Conservation (phyloP, 176 grass and related monocot genomes). For the Pharus latifolius region DNA sequence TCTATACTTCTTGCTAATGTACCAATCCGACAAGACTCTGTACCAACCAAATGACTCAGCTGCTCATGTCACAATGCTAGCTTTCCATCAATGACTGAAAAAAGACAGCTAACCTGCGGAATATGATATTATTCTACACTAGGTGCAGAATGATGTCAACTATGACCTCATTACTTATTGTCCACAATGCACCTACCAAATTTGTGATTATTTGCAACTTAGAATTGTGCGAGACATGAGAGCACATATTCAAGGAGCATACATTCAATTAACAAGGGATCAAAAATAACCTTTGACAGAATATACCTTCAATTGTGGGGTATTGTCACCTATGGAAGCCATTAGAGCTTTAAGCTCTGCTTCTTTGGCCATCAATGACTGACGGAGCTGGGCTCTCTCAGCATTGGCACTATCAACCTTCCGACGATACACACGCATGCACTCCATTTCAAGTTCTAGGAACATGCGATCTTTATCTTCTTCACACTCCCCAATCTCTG, state of each 20-base stretch:
- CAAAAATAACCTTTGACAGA: not conserved
- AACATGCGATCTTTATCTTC: constrained; percentile 88
- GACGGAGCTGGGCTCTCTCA: constrained; percentile 54
- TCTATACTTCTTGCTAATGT: not conserved
- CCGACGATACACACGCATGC: constrained; percentile 71
- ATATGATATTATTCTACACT: constrained; percentile 21
- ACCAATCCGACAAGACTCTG: constrained; percentile 14
- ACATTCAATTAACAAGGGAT: not conserved
- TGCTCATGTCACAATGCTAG: not conserved
- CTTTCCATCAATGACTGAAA: constrained; percentile 26
- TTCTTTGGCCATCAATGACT: constrained; percentile 68
- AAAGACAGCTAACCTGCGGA: not conserved
- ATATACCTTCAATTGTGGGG: constrained; percentile 49
- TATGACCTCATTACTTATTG: constrained; percentile 1
- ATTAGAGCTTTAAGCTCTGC: constrained; percentile 76
- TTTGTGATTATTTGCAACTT: not conserved
- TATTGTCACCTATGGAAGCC: constrained; percentile 66
- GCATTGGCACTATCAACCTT: constrained; percentile 74
- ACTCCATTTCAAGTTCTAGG: constrained; percentile 82
- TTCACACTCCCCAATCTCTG: constrained; percentile 81
- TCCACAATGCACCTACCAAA: not conserved
- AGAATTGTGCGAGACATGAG: not conserved
- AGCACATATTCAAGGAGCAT: not conserved
- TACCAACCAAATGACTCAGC: constrained; percentile 23
- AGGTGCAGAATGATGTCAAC: constrained; percentile 1